Conservation (phyloP, 768 basidiomycete genomes). For the Porphyrellus cyaneotinctus region DNA sequence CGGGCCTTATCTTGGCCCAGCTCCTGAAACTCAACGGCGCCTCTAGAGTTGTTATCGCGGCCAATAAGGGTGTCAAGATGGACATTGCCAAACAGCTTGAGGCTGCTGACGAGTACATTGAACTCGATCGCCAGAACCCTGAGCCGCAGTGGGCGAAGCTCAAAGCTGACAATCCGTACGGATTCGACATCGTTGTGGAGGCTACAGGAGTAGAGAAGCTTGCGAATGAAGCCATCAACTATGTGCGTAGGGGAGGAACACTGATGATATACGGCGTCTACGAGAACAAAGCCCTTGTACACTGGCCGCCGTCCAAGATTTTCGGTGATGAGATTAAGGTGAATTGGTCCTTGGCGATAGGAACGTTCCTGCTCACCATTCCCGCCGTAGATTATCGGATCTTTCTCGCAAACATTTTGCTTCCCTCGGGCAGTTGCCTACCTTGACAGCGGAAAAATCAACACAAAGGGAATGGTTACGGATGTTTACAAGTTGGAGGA, state of each 20-base stretch:
- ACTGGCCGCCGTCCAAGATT: conserved; percentile 85
- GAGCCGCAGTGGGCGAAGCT: conserved; percentile 76
- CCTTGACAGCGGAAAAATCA: conserved; percentile 82
- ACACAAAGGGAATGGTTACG: conserved; percentile 75
- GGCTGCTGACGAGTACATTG: conserved; percentile 81
- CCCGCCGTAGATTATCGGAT: conserved; percentile 69
- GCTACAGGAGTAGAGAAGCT: conserved; percentile 82
- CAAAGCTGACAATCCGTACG: conserved; percentile 78
- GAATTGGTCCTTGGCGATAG: not conserved
- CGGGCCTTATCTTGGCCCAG: conserved; percentile 87
- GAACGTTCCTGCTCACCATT: not conserved
- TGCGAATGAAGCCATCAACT: conserved; percentile 86
- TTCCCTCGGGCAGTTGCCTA: conserved; percentile 91
- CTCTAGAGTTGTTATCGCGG: conserved; percentile 73
- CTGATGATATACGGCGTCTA: conserved; percentile 91
- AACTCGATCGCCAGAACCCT: conserved; percentile 73
- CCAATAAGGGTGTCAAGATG: conserved; percentile 90
- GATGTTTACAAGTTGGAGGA: conserved; percentile 65
- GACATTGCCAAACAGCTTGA: conserved; percentile 77
- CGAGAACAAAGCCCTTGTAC: conserved; percentile 76
- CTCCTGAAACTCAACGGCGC: conserved; percentile 87
- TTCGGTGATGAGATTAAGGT: conserved; percentile 68
- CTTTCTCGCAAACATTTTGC: conserved; percentile 84
- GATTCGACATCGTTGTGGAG: conserved; percentile 84
- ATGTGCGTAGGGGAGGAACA: conserved; percentile 81